Evolutionary conservation across 495 filamentous ascomycete species (phyloP).

Genomic region (Lasiosphaeriaceae sp.): DNA sequence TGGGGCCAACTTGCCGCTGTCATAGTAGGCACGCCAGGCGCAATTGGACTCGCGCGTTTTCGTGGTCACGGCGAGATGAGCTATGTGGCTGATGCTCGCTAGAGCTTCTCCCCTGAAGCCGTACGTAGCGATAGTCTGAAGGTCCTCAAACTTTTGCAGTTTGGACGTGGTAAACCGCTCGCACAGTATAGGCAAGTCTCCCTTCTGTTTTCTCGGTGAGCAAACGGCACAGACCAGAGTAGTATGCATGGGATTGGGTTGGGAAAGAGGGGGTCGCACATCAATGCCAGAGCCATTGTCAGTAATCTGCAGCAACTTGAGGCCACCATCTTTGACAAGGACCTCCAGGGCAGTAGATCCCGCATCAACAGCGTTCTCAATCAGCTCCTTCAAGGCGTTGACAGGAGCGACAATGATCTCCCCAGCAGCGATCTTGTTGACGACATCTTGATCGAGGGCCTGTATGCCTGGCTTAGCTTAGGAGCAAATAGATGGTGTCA

Average conservation of each 20-base stretch:
- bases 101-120: constrained; percentile 96
- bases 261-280: constrained; percentile 47
- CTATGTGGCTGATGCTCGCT: constrained; percentile 98
- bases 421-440: constrained; percentile 99
- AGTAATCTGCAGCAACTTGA: constrained; percentile 95
- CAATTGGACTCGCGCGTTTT: constrained; percentile 85
- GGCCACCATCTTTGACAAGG: constrained; percentile 90
- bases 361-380: constrained; percentile 97
- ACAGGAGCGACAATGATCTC: constrained; percentile 98
- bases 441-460: constrained; percentile 91
- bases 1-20: constrained; percentile 76
- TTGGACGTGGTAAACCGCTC: constrained; percentile 98
- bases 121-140: constrained; percentile 88
- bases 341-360: constrained; percentile 90
- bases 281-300: constrained; percentile 98
- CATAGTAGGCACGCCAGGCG: constrained; percentile 85
- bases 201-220: constrained; percentile 54
- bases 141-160: constrained; percentile 89
- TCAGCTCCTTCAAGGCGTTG: constrained; percentile 94
- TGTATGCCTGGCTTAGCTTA: constrained; percentile 29
- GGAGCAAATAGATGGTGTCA: no score
- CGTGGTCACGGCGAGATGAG: constrained; percentile 91
- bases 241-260: not conserved
- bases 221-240: not conserved
- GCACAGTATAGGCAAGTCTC: constrained; percentile 90